Evolutionary conservation across 2,329 filamentous ascomycete species (phyloP), one percentile per base, ranked within the genome.

Genomic region (Diaporthe eres): DNA sequence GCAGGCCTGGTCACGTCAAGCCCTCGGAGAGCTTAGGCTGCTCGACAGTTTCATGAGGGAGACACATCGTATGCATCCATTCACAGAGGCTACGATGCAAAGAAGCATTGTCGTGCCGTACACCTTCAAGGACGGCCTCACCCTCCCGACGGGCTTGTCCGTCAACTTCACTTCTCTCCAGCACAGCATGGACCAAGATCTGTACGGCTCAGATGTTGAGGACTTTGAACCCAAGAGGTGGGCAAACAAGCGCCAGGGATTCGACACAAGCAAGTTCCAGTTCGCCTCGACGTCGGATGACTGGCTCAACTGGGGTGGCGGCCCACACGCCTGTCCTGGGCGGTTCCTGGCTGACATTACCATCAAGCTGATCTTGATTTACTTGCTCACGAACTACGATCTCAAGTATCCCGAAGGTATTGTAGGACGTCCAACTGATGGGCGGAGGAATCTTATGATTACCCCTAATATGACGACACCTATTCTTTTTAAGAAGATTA

Each of bases 281-380:
- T 80, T 80, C 42, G 77, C 79, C 12, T 79, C 78, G 10, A 75
- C 75, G 39, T 73, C 78, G 39, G 78, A 79, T 61, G 79, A 80
- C 65, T 75, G 74, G 60, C 73, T 80, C 19, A 74, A 77, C 13
- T 80, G 77, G 79, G 79, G 79, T n/a, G 71, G 71, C 1, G 79
- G 79, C 0, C 77, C 74, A 8, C 79, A 80, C 47, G 78, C 77
- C 17, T 80, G 79, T 19, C 79, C 79, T 19, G 77, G 79, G 47
- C 67, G 67, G 9, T 57, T 71, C 37, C 34, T 71, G n/a, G 67
- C 51, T 4, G 67, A 71, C 37, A 37, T 71, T 15, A 71, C 67
- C 5, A 77, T 80, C 73, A 80, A 80, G 76, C 68, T 80, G 58
- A 79, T 79, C 22, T 73, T 80, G 39, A 75, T 80, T 51, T 74